Base-by-base conservation (phyloP, 1,284 basidiomycete species). In the Ustilago nuda region DNA sequence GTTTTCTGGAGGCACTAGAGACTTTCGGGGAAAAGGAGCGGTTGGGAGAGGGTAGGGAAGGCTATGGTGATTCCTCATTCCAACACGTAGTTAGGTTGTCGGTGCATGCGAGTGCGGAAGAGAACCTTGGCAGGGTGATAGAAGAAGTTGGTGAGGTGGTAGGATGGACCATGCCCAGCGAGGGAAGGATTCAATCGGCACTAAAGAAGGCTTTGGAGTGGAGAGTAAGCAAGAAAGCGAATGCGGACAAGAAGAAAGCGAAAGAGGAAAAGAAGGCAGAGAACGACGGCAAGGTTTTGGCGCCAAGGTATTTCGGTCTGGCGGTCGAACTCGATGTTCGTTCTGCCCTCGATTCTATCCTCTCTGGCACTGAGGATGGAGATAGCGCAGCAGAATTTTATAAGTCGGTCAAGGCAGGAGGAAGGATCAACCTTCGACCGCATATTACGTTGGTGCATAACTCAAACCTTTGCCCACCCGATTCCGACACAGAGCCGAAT, bases 361-460 rank as follows among this genome's bases (percentile, higher is more conserved):
- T 57, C 27, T 12, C 39, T 30, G 19, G 32, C 19, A 7, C n/a
- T 3, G 13, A 32, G 8, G 36, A 35, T 41, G 52, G 39, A 6
- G 33, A 23, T 11, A 50, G 15, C 3, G n/a, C n/a, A 19, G n/a
- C n/a, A 15, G n/a, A 30, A 30, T 70, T 75, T 30, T 78, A 80
- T 19, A n/a, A 48, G 1, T 7, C 13, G 9, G 63, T 82, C 8
- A 32, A 89, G 45, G 65, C 65, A 7, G 85, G 86, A 0, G 82
- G 88, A 3, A 88, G 94, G 13, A 84, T 96, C 23, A 87, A 90
- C 3, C 78, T 85, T 13, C 59, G 71, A 2, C 94, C 95, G 1
- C 96, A 99, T 85, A 88, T 98, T 61, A 98, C 96, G 0, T 87
- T 98, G 60, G 91, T 92, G 8, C 96, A 99, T 85, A 33, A 46